Evolutionary conservation across 257 asterid species (phyloP), one percentile per base, ranked within the genome.

Genomic region (Asclepias syriaca): DNA sequence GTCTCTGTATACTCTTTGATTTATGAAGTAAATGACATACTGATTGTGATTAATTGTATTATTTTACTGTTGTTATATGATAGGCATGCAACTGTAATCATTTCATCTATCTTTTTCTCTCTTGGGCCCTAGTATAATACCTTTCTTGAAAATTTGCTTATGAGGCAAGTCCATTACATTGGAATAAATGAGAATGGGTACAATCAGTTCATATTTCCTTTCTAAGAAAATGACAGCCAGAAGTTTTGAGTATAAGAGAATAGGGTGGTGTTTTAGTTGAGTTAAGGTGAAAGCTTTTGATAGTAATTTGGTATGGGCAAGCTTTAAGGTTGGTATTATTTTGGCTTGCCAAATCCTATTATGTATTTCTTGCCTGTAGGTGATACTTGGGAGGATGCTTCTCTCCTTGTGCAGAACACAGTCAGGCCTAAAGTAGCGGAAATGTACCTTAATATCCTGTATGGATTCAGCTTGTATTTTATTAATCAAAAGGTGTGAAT

Each of bases 1-100:
- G 34, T 54, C 65, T 73, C 70, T 46, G 24, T 68, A 29, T 5
- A 50, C 21, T 68, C 40, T 69, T 21, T 40, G 6, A 24, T 65
- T 40, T 18, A 6, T 53, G 7, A 37, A 55, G 29, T 66, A 54
- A 43, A 66, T 13, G 58, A 40, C 68, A 40, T 39, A 21, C 12
- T 73, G 8, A 21, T 72, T 11, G 11, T 45, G 27, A 21, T 45
- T 54, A 45, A 21, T 56, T 70, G 45, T 12, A 11, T 32, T 21
- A 15, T 45, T 19, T 61, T 34, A 16, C 66, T 18, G 14, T 16
- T 10, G 0, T 64, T 64, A 37, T 37, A 3, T 37, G 50, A 32
- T 37, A 6, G 49, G 24, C 39, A 2, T 64, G 68, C 55, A 60
- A 43, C 29, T 21, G 9, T 27, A 66, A 27, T 16, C 7, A 18